These are phyloP conservation scores for Stagonosporopsis vannaccii DNA, from an alignment of 2,329 filamentous ascomycete species.

Conservation along the genomic window DNA sequence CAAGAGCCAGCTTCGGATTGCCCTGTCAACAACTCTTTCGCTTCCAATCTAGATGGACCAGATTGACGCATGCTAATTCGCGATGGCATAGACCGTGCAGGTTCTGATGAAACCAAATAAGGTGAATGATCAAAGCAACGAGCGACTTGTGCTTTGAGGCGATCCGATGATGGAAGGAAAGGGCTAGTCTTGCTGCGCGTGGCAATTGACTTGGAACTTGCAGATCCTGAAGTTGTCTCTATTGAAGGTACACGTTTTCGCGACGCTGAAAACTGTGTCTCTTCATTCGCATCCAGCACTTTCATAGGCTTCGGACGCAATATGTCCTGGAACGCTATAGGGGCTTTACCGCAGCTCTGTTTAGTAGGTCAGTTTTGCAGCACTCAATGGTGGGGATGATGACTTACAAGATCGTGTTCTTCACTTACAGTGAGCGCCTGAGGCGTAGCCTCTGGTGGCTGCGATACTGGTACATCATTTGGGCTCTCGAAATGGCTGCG, in stretches of 20 bases:
- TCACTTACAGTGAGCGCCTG: not conserved
- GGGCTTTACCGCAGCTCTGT: not conserved
- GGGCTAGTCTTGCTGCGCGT: conserved; percentile 4
- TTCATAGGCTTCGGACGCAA: not conserved
- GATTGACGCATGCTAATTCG: not conserved
- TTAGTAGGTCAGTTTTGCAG: not conserved
- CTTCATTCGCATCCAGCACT: not conserved
- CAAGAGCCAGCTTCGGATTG: not conserved
- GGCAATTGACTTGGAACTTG: not conserved
- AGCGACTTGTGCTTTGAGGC: not conserved
- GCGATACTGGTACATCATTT: too few relatives aligned
- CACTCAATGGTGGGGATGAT: not conserved
- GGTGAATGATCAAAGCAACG: not conserved
- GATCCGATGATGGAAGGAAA: not conserved
- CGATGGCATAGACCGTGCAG: not conserved
- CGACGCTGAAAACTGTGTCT: not conserved
- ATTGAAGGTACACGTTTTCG: not conserved
- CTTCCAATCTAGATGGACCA: not conserved
- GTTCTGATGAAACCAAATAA: not conserved
- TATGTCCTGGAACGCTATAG: not conserved
- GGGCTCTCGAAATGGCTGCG: not conserved
- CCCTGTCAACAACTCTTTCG: not conserved
- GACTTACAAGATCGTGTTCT: conserved; percentile 1
- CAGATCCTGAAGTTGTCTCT: not conserved
- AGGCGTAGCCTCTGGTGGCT: not conserved